A percentile compares a stretch with the other conserved stretches of the same genome.
Evolutionary conservation across 352 stramenopile species (phyloP).

Genomic region (Globisporangium recalcitrans): DNA sequence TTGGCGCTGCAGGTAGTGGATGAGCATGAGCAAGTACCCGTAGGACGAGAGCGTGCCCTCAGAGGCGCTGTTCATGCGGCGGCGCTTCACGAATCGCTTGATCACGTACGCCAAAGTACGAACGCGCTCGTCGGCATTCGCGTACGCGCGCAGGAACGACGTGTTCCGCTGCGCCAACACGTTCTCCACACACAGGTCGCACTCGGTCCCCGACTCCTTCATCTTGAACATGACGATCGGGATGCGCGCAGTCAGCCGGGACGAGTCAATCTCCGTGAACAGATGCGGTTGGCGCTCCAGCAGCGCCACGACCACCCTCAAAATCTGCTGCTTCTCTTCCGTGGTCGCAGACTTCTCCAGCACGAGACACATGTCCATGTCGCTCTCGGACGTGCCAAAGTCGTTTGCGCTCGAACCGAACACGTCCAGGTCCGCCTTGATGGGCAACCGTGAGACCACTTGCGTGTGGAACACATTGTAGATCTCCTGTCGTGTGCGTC

Average conservation of each 20-base stretch:
- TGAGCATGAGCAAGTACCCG: conserved; percentile 80
- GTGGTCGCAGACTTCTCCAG: conserved; percentile 27
- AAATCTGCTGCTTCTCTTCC: conserved; percentile 67
- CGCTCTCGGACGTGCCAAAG: conserved; percentile 90
- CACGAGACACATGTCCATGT: conserved; percentile 94
- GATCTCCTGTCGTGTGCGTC: conserved; percentile 53
- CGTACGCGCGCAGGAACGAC: conserved; percentile 91
- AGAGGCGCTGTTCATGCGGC: conserved; percentile 79
- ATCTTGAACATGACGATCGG: conserved; percentile 98
- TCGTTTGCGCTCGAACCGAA: conserved; percentile 97
- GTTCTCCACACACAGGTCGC: conserved; percentile 93
- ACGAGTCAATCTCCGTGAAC: conserved; percentile 67
- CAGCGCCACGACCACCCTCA: conserved; percentile 50
- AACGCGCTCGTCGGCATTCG: conserved; percentile 70
- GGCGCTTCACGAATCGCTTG: conserved; percentile 78
- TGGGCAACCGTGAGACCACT: conserved; percentile 51
- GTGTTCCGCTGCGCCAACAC: conserved; percentile 97
- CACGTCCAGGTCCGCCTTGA: conserved; percentile 61
- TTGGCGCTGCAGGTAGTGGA: conserved; percentile 78
- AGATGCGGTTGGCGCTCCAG: conserved; percentile 58
- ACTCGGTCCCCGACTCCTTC: conserved; percentile 56
- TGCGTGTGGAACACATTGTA: conserved; percentile 60
- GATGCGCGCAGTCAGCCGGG: conserved; percentile 92
- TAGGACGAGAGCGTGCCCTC: conserved; percentile 83
- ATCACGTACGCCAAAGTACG: conserved; percentile 74